Conservation (phyloP, 2,329 filamentous ascomycete genomes). For the Colletotrichum tabaci region DNA sequence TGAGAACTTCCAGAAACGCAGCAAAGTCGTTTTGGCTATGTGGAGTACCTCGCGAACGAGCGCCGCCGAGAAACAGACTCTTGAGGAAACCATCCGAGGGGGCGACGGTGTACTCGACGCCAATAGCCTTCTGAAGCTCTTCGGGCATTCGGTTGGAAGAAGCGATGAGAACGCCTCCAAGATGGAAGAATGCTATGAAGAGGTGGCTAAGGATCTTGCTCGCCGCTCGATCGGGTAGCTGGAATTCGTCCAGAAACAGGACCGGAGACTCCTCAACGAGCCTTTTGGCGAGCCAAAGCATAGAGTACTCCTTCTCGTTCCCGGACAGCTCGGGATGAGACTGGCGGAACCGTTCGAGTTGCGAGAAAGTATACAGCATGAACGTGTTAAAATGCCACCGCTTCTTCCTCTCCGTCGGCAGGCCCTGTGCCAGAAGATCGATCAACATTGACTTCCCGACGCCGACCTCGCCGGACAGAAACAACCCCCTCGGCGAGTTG, state of each 20-base stretch:
- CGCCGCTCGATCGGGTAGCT: slow-evolving; percentile 83
- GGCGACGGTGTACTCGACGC: slow-evolving; percentile 75
- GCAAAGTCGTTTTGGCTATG: slow-evolving; percentile 79
- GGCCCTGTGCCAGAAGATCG: slow-evolving; percentile 82
- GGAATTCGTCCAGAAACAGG: slow-evolving; percentile 87
- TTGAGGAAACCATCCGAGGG: slow-evolving; percentile 67
- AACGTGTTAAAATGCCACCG: slow-evolving; percentile 90
- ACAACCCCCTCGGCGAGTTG: slow-evolving; percentile 80
- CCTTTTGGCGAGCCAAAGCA: slow-evolving; percentile 82
- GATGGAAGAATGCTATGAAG: slow-evolving; percentile 84
- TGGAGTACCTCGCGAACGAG: slow-evolving; percentile 61
- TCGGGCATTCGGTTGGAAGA: slow-evolving; percentile 89
- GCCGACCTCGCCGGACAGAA: slow-evolving; percentile 86
- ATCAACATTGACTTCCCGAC: slow-evolving; percentile 90
- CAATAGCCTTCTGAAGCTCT: slow-evolving; percentile 82
- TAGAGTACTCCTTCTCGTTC: slow-evolving; percentile 71
- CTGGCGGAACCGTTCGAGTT: slow-evolving; percentile 76
- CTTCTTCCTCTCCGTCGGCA: slow-evolving; percentile 81
- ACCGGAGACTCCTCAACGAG: slow-evolving; percentile 82
- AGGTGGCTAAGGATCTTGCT: slow-evolving; percentile 86
- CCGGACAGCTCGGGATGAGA: slow-evolving; percentile 45
- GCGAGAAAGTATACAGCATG: slow-evolving; percentile 83
- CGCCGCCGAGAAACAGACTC: slow-evolving; percentile 55
- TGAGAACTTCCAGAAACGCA: slow-evolving; percentile 81
- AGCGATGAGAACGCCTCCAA: slow-evolving; percentile 84